Conservation (phyloP, 2,329 filamentous ascomycete species). For the Microdochium trichocladiopsis region DNA sequence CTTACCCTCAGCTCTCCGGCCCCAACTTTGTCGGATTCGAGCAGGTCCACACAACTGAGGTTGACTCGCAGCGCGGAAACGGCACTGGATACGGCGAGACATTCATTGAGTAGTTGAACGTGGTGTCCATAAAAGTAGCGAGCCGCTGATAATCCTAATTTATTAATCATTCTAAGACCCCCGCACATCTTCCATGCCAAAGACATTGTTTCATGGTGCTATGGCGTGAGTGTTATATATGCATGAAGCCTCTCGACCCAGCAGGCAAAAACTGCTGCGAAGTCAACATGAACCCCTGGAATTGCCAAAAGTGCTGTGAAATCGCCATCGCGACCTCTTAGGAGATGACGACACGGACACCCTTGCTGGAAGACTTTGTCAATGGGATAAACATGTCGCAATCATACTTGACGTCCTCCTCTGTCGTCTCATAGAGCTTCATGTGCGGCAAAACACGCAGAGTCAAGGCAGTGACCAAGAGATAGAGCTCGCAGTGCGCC, state of each 20-base stretch:
- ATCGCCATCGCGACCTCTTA: too few relatives aligned
- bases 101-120: slow-evolving; percentile 5
- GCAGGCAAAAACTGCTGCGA: too few relatives aligned
- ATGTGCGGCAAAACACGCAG: slow-evolving; percentile 15
- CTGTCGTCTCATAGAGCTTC: slow-evolving; percentile 10
- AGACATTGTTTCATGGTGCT: too few relatives aligned
- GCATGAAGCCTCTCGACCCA: too few relatives aligned
- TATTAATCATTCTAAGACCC: too few relatives aligned
- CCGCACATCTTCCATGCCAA: too few relatives aligned
- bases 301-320: too few relatives aligned
- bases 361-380: slow-evolving; percentile 4
- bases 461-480: slow-evolving; percentile 10
- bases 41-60: slow-evolving; percentile 8
- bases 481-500: slow-evolving; percentile 14
- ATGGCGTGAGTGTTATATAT: too few relatives aligned
- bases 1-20: slow-evolving; percentile 17
- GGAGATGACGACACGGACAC: slow-evolving; percentile 5
- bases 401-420: slow-evolving; percentile 17
- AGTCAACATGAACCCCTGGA: too few relatives aligned
- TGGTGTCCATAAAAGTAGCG: too few relatives aligned
- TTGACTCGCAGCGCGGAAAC: slow-evolving; percentile 10
- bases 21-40: slow-evolving; percentile 11
- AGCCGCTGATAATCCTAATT: too few relatives aligned
- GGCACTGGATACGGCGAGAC: slow-evolving; percentile 15
- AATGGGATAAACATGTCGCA: slow-evolving; percentile 15